phyloP scores from a whole-genome alignment of 495 filamentous ascomycete species.

The Aspergillus nanangensis region DNA sequence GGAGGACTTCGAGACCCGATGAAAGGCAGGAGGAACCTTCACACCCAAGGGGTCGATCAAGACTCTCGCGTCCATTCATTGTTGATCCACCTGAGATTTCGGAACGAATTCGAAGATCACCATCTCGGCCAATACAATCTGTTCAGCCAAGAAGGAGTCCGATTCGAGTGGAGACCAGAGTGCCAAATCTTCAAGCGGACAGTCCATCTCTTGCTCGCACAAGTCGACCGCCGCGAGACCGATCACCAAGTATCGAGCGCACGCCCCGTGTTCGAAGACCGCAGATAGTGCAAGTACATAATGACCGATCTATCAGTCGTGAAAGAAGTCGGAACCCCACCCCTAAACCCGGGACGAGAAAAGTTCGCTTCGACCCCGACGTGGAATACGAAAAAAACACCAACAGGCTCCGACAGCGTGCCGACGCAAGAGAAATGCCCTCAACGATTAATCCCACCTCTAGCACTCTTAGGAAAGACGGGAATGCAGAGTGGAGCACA shows the following conservation, averaged over 20 bases:
- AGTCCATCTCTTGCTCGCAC: neutral
- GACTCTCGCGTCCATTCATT: constrained; percentile 11
- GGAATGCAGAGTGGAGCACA: neutral
- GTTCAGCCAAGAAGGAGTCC: constrained; percentile 4
- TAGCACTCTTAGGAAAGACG: neutral
- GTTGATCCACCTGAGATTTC: constrained; percentile 8
- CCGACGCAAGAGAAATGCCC: neutral
- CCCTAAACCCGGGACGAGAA: constrained; percentile 4
- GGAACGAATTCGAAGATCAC: neutral
- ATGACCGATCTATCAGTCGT: constrained; percentile 1
- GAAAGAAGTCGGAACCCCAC: no score
- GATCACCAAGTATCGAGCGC: constrained; percentile 17
- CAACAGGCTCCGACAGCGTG: neutral
- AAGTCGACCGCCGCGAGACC: constrained; percentile 16
- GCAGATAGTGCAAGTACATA: constrained; percentile 15
- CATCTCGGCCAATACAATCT: constrained; percentile 7
- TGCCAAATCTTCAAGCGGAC: neutral
- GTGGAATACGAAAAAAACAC: constrained; percentile 7
- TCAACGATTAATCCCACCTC: neutral
- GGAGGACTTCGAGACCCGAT: neutral
- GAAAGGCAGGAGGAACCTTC: neutral
- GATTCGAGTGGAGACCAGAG: neutral
- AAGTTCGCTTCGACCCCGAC: constrained; percentile 15
- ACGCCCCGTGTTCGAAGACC: constrained; percentile 11
- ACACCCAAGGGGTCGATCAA: neutral